A percentile compares a stretch with the other conserved stretches of the same genome.
phyloP scores from a whole-genome alignment of 2,329 filamentous ascomycete species.

The Diaporthe helianthi region DNA sequence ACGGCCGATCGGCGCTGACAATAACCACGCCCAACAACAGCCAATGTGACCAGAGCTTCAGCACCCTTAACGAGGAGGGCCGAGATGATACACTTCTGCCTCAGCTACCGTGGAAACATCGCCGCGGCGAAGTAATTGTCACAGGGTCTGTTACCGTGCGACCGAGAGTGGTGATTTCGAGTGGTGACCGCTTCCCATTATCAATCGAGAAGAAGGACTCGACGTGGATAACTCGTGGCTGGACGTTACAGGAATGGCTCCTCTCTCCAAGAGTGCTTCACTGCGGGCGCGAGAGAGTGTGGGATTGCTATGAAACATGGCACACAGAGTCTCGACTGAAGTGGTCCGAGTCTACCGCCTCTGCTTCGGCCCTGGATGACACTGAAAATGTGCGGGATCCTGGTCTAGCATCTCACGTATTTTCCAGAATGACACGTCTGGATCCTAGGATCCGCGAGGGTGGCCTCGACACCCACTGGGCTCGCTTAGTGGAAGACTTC shows the following conservation, averaged over 20 bases:
- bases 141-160: not conserved
- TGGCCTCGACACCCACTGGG: not conserved
- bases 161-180: not conserved
- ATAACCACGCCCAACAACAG: not conserved
- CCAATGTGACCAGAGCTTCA: not conserved
- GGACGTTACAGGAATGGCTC: not conserved
- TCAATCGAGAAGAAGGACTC: not conserved
- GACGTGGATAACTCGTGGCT: not conserved
- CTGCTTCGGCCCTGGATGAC: no score
- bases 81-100: not conserved
- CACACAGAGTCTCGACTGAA: not conserved
- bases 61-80: fast-evolving
- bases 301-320: not conserved
- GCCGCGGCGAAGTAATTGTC: not conserved
- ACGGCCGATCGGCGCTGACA: not conserved
- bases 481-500: not conserved
- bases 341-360: no score
- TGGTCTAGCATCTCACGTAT: not conserved
- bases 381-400: not conserved
- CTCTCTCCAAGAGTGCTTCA: not conserved
- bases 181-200: not conserved
- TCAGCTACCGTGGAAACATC: not conserved
- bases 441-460: not conserved
- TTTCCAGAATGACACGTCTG: not conserved
- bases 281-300: not conserved